These are phyloP conservation scores for Planoprotostelium fungivorum DNA, from an alignment of 78 protist species.

Conservation along the genomic window DNA sequence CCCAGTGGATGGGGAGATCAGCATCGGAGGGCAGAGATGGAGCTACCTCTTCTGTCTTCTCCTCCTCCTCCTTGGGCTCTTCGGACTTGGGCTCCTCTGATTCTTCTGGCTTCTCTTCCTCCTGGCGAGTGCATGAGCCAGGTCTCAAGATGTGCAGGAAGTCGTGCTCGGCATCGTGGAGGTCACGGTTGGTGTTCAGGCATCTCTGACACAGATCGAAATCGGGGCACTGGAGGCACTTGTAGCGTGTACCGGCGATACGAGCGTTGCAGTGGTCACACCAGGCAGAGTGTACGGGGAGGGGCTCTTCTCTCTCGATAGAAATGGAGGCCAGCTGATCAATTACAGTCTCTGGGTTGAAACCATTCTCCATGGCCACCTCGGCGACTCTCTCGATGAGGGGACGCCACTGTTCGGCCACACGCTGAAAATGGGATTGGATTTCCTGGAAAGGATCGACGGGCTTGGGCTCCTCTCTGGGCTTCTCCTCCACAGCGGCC, in stretches of 20 bases:
- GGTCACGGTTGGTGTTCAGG: background rate
- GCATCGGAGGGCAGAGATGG: too few relatives aligned
- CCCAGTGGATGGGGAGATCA: constrained; percentile 46
- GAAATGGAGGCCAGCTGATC: background rate
- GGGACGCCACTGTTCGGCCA: background rate
- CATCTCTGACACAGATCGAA: constrained; percentile 52
- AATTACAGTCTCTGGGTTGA: background rate
- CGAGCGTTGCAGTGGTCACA: constrained; percentile 55
- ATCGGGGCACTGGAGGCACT: constrained; percentile 56
- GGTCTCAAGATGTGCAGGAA: background rate
- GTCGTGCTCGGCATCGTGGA: background rate
- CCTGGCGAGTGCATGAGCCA: background rate
- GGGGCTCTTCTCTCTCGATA: background rate
- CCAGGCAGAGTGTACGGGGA: constrained; percentile 29
- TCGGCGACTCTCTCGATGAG: background rate
- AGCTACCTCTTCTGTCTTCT: too few relatives aligned
- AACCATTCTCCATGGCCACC: background rate
- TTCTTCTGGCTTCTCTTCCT: background rate
- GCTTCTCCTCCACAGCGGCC: too few relatives aligned
- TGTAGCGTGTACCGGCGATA: constrained; percentile 55
- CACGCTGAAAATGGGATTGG: background rate
- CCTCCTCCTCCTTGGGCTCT: too few relatives aligned
- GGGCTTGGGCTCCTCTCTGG: background rate
- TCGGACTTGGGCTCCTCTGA: background rate
- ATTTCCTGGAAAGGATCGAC: background rate